Evolutionary conservation across 2,329 filamentous ascomycete genomes (phyloP).

Genomic region (Alternaria infectoria): DNA sequence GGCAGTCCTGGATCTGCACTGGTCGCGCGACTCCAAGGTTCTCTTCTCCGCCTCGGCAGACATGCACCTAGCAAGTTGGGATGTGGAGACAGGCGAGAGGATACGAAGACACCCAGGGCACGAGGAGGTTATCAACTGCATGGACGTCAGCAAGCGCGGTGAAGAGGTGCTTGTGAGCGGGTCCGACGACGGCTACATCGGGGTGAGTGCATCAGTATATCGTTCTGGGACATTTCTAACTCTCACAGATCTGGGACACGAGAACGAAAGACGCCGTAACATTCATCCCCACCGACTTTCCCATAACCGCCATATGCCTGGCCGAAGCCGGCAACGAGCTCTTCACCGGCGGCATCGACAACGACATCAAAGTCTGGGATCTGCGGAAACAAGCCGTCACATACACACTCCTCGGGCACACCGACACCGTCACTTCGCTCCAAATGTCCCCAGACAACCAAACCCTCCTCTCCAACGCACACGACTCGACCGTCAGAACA

Average conservation of each 20-base stretch:
- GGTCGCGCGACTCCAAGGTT: conserved; percentile 92
- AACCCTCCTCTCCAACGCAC: conserved; percentile 85
- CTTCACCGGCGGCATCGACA: conserved; percentile 93
- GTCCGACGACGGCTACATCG: conserved; percentile 91
- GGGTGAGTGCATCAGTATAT: conserved; percentile 49
- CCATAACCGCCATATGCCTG: conserved; percentile 89
- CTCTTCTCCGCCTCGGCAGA: conserved; percentile 94
- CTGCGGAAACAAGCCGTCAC: conserved; percentile 87
- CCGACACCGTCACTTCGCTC: conserved; percentile 89
- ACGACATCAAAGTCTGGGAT: conserved; percentile 97
- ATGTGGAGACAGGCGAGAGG: conserved; percentile 86
- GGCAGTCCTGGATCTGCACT: conserved; percentile 89
- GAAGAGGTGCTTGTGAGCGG: conserved; percentile 90
- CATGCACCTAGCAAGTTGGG: conserved; percentile 92
- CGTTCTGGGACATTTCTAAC: conserved; percentile 18
- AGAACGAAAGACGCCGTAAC: conserved; percentile 86
- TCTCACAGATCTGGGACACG: conserved; percentile 81
- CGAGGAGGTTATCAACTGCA: conserved; percentile 91
- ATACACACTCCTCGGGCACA: conserved; percentile 88
- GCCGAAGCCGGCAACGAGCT: conserved; percentile 94
- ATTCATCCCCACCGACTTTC: conserved; percentile 89
- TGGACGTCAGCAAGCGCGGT: conserved; percentile 87
- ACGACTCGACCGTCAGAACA: conserved; percentile 91
- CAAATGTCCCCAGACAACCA: conserved; percentile 93
- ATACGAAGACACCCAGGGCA: conserved; percentile 93